phyloP scores from a whole-genome alignment of 208 protist species.

The Phytomonas serpens region DNA sequence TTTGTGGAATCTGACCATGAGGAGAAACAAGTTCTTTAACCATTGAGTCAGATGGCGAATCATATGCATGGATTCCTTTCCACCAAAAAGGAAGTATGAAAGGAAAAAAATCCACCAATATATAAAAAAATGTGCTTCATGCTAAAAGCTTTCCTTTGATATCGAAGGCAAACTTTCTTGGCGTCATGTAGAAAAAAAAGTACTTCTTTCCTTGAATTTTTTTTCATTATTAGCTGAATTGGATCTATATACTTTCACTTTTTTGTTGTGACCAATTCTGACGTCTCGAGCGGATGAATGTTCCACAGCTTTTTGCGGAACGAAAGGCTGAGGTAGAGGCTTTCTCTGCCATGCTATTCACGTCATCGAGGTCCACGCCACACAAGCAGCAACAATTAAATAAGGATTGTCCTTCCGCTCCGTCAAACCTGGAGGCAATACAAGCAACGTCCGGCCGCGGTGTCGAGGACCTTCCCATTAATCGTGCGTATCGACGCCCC shows the following conservation, averaged over 20 bases:
- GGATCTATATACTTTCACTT: too few species aligned
- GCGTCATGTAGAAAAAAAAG: conserved; percentile 1
- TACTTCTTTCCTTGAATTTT: too few species aligned
- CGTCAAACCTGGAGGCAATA: too few species aligned
- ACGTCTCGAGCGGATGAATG: conserved; percentile 25
- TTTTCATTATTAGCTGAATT: background rate
- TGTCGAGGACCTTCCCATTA: background rate
- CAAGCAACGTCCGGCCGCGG: too few species aligned
- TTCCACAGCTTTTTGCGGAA: conserved; percentile 25
- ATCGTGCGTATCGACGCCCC: conserved; percentile 46
- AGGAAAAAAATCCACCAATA: conserved; percentile 7
- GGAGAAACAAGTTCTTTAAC: background rate
- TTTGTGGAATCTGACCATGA: background rate
- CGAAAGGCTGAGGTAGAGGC: conserved; percentile 29
- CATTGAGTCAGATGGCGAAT: background rate
- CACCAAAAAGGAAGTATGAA: background rate
- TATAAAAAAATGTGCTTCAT: conserved; percentile 3
- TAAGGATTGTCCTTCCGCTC: background rate
- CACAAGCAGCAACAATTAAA: background rate
- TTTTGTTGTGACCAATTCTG: too few species aligned
- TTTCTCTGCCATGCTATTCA: conserved; percentile 26
- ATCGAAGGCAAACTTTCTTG: background rate
- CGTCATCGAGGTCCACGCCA: background rate
- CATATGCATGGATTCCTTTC: background rate
- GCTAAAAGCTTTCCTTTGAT: conserved; percentile 5